Base-by-base conservation (phyloP, 108 stramenopile genomes). In the Cyclotella distinguenda region DNA sequence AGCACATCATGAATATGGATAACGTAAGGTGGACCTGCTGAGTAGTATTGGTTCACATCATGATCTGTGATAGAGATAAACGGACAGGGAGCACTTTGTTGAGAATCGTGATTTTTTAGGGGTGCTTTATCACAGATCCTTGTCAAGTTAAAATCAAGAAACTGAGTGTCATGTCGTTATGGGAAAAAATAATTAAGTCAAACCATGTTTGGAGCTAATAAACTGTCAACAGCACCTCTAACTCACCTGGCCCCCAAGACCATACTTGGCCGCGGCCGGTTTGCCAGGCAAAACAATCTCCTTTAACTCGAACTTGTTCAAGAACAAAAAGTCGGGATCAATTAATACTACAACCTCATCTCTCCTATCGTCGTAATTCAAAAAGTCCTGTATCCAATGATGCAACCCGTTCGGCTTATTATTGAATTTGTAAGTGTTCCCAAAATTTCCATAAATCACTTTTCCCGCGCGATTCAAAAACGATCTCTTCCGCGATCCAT, bases 271-370 rank as follows among this genome's bases (percentile, higher is more conserved):
- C 12, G 63, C 81, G 11, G 77, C 81, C 31, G 81, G 77, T 33
- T 65, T 64, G 21, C 77, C 66, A 6, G 71, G 76, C 12, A 34
- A 12, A 13, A 74, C 80, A 3, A 60, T 27, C 2, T 68, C 65
- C 6, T 56, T 46, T 1, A 72, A 42, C 32, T 74, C 48, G 51
- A 82, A 82, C 35, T 53, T 56, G 23, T 72, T 74, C 68, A 82
- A 49, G 56, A 82, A 82, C 32, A 82, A 68, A 75, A 82, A 82
- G 55, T 82, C 81, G 27, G 81, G 81, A 67, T 82, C 81, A 42
- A 78, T 79, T 30, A 82, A 47, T 10, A 82, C 68, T 30, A 82
- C 58, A 19, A 59, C 68, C 61, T 82, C 81, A 40, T 69, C 68
- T 10, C 49, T 55, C 31, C 48, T 46, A 50, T 74, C 72, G 26